Conservation (phyloP, 1,139 yeast genomes). For the Kodamaea alishanica region DNA sequence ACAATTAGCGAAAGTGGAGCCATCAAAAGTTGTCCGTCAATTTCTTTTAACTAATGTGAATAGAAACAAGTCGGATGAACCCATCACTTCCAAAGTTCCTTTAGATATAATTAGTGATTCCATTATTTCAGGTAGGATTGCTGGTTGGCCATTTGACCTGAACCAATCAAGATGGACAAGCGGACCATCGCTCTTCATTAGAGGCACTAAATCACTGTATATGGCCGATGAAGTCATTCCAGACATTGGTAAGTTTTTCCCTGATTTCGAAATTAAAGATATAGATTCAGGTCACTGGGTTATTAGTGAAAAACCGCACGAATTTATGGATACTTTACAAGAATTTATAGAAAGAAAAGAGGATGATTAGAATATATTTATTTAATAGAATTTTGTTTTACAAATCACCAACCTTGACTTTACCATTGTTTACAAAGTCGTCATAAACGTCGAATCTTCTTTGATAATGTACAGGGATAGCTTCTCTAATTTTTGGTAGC, state of each 20-base stretch:
- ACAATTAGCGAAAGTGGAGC: slow-evolving; percentile 60
- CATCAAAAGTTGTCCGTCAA: slow-evolving; percentile 60
- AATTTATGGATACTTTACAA: slow-evolving; percentile 54
- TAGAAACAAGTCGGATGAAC: slow-evolving; percentile 38
- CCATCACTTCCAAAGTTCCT: slow-evolving; percentile 57
- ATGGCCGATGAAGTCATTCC: slow-evolving; percentile 84
- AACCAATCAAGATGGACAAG: slow-evolving; percentile 49
- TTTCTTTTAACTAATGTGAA: slow-evolving; percentile 72
- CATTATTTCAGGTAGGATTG: slow-evolving; percentile 58
- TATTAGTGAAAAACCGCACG: slow-evolving; percentile 72
- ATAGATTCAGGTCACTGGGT: slow-evolving; percentile 92
- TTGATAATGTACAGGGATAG: slow-evolving; percentile 77
- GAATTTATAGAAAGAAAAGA: slow-evolving; percentile 60
- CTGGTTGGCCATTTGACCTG: slow-evolving; percentile 75
- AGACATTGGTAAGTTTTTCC: slow-evolving; percentile 74
- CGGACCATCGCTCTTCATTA: slow-evolving; percentile 72
- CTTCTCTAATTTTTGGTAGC: slow-evolving; percentile 58
- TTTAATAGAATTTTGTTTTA: slow-evolving; percentile 10
- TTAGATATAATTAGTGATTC: slow-evolving; percentile 62
- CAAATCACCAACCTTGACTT: slow-evolving; percentile 38
- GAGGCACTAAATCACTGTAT: slow-evolving; percentile 75
- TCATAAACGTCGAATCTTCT: slow-evolving; percentile 83
- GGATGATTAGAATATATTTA: slow-evolving; percentile 24
- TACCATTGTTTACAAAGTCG: slow-evolving; percentile 52
- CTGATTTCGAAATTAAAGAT: slow-evolving; percentile 69